Conservation (phyloP, 2,329 filamentous ascomycete genomes). For the Beauveria australis region DNA sequence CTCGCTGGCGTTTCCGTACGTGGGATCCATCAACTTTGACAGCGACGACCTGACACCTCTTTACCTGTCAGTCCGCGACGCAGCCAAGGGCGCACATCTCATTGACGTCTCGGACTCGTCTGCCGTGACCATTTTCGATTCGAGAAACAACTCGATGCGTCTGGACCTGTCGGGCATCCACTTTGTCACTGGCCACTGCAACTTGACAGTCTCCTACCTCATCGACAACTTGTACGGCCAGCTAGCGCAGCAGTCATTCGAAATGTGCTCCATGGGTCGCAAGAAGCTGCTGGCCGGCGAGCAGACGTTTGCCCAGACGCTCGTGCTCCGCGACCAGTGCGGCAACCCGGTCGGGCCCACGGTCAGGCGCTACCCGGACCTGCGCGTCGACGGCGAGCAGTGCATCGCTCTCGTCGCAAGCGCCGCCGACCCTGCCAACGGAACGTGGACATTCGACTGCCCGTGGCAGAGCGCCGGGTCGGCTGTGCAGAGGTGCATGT, state of each 20-base stretch:
- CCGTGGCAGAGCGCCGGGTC: constrained; percentile 26
- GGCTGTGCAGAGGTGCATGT: constrained; percentile 21
- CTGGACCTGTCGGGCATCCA: constrained; percentile 26
- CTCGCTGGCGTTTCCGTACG: constrained; percentile 27
- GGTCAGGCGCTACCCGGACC: constrained; percentile 21
- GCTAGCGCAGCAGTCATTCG: constrained; percentile 22
- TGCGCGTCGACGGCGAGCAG: constrained; percentile 24
- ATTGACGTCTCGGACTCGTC: constrained; percentile 28
- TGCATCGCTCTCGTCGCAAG: constrained; percentile 23
- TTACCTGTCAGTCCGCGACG: constrained; percentile 26
- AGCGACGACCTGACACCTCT: constrained; percentile 23
- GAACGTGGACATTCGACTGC: constrained; percentile 28
- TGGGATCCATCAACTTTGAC: constrained; percentile 29
- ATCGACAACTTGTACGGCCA: constrained; percentile 27
- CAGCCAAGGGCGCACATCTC: constrained; percentile 19
- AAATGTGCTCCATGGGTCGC: constrained; percentile 19
- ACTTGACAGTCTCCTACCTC: constrained; percentile 24
- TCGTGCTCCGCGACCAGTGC: constrained; percentile 29
- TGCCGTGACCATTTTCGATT: constrained; percentile 24
- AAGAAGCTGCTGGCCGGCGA: neutral
- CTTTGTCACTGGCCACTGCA: constrained; percentile 26
- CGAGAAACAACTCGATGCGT: constrained; percentile 23
- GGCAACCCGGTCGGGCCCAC: constrained; percentile 19
- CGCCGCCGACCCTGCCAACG: constrained; percentile 19
- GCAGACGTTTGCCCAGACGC: constrained; percentile 21